Conservation (phyloP, 148 eudicot species). For the Rhododendron henanense region DNA sequence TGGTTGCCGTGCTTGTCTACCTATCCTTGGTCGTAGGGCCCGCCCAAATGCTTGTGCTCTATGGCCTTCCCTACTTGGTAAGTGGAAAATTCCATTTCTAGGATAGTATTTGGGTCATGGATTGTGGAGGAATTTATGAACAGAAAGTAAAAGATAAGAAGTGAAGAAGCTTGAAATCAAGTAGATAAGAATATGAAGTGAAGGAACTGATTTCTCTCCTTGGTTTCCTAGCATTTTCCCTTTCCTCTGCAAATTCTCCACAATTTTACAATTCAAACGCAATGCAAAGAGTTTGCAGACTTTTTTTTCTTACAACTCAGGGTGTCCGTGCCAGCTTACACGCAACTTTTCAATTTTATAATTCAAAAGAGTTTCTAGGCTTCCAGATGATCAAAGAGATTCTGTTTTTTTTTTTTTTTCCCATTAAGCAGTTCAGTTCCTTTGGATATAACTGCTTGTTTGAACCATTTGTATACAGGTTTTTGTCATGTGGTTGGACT, state of each 20-base stretch:
- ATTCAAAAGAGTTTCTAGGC: not conserved
- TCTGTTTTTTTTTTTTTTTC: not conserved
- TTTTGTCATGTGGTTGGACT: slow-evolving; percentile 48
- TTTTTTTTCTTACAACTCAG: not conserved
- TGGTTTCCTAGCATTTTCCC: not conserved
- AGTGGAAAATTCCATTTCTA: not conserved
- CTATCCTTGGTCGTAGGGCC: slow-evolving; percentile 29
- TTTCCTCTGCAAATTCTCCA: not conserved
- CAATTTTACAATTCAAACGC: not conserved
- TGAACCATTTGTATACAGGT: slow-evolving; percentile 22
- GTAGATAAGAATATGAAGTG: not conserved
- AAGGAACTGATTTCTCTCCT: not conserved
- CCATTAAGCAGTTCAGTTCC: not conserved
- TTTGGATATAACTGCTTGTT: slow-evolving; percentile 1
- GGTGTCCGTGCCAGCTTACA: not conserved
- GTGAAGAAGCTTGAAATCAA: not conserved
- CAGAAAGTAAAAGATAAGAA: not conserved
- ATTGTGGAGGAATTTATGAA: not conserved
- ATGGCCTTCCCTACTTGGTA: slow-evolving; percentile 52
- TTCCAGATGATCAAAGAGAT: not conserved
- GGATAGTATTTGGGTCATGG: not conserved
- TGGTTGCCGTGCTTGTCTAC: slow-evolving; percentile 34
- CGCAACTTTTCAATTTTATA: not conserved
- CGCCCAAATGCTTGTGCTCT: slow-evolving; percentile 29
- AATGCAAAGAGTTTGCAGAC: not conserved